Evolutionary conservation across 148 eudicot species (phyloP).

Genomic region (Silene conica): DNA sequence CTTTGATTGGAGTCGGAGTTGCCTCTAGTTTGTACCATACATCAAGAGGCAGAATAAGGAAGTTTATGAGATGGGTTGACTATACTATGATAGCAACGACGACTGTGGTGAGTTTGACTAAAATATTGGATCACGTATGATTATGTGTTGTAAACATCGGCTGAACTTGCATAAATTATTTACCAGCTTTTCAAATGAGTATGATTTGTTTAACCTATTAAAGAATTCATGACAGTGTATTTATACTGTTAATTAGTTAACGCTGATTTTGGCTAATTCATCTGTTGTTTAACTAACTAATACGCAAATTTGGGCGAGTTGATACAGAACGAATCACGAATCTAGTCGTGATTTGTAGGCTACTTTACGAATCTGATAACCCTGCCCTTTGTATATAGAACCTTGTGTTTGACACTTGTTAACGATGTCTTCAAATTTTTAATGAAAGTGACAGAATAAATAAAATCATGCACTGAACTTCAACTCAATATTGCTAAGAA

Average conservation of each 20-base stretch:
- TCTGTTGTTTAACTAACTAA: no score
- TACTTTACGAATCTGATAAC: no score
- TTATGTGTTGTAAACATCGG: neutral
- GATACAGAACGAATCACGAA: no score
- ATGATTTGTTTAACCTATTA: neutral
- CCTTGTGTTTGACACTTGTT: no score
- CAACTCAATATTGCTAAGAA: neutral
- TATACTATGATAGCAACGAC: slow-evolving; percentile 95
- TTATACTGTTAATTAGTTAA: no score
- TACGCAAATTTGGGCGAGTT: no score
- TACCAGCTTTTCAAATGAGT: neutral
- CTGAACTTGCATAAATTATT: slow-evolving; percentile 12
- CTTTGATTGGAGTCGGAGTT: slow-evolving; percentile 91
- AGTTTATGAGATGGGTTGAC: slow-evolving; percentile 86
- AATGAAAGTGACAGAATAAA: no score
- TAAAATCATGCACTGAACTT: neutral
- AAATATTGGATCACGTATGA: neutral
- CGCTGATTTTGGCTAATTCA: neutral
- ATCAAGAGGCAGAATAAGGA: slow-evolving; percentile 77
- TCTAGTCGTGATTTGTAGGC: no score
- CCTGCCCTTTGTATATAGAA: no score
- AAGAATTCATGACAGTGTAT: neutral
- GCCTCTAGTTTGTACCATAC: slow-evolving; percentile 91
- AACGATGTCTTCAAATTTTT: no score
- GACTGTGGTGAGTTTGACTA: slow-evolving; percentile 55